Base-by-base conservation (phyloP, 345 rosid species). In the Microthlaspi erraticum region DNA sequence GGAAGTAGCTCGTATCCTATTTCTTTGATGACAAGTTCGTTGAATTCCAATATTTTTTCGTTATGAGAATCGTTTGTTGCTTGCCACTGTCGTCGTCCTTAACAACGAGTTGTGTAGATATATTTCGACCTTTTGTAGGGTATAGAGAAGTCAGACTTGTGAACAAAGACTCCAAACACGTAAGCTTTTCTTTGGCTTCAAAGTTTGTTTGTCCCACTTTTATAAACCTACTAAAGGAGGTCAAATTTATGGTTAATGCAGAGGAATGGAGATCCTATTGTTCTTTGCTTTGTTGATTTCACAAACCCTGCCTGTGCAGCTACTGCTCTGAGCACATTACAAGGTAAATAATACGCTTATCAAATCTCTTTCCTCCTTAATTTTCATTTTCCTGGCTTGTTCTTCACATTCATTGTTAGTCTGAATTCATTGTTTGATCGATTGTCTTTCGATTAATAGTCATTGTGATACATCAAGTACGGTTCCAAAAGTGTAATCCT, bases 1-100 rank as follows among this genome's bases (percentile, higher is more conserved):
- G 70, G 96, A 88, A 84, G 95, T 92, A 58, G 91, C 96, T 56
- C 94, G 96, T 92, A 90, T 89, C 98, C 95, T 33, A 14, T 42
- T 23, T 20, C n/a, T 23, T 50, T 41, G 11, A 32, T 66, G 6
- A 48, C 50, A 17, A 1, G 43, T 18, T 38, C 51, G 60, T 69
- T 59, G 60, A 42, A 43, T 2, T 55, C 16, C 5, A 10, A 67
- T 33, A 6, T 74, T n/a, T 59, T 41, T 23, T 23, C 3, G 26
- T 23, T 23, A 23, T 23, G 26, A 23, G 26, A 23, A 23, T 23
- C 26, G 26, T 23, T 23, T 23, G 3, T 23, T 23, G 26, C 26
- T n/a, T n/a, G 3, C 26, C 26, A 2, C 26, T 23, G 26, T 23
- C 26, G 26, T 23, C 26, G 26, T 23, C 83, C 85, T 80, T 87